Evolutionary conservation across 2,329 filamentous ascomycete species (phyloP).

Genomic region (Rhinocladiella similis): DNA sequence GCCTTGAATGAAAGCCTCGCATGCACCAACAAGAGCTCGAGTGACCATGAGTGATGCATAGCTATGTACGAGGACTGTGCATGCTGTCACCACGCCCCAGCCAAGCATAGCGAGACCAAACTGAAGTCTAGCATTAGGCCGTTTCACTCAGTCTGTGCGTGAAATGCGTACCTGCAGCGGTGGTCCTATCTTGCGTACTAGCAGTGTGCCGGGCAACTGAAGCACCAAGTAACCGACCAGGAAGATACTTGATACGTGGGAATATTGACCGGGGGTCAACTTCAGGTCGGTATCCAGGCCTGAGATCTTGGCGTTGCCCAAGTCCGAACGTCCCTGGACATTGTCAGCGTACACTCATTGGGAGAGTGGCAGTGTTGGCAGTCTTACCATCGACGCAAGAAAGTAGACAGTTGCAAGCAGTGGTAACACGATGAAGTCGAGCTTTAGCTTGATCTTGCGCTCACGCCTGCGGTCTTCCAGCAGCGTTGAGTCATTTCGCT

Average conservation of each 20-base stretch:
- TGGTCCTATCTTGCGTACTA: slow-evolving; percentile 6
- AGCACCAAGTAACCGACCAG: slow-evolving; percentile 10
- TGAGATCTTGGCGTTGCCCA: slow-evolving; percentile 14
- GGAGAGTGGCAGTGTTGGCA: neutral
- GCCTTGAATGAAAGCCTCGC: slow-evolving; percentile 10
- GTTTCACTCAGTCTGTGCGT: too few species aligned
- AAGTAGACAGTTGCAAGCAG: slow-evolving; percentile 16
- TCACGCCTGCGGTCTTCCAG: slow-evolving; percentile 4
- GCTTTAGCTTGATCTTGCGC: slow-evolving; percentile 18
- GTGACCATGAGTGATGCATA: slow-evolving; percentile 6
- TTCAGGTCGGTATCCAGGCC: slow-evolving; percentile 13
- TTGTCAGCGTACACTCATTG: neutral
- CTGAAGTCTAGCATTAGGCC: neutral
- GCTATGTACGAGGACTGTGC: slow-evolving; percentile 7
- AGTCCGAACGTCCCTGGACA: slow-evolving; percentile 6
- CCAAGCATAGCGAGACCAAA: slow-evolving; percentile 7
- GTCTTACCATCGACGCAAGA: slow-evolving; percentile 9
- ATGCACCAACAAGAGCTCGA: slow-evolving; percentile 2
- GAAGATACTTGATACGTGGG: slow-evolving; percentile 7
- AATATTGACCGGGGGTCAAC: slow-evolving; percentile 5
- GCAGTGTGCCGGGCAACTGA: slow-evolving; percentile 3
- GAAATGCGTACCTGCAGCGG: slow-evolving; percentile 1
- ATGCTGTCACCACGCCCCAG: slow-evolving; percentile 6
- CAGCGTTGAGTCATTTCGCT: neutral
- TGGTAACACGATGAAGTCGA: slow-evolving; percentile 15